These are phyloP conservation scores for Asterophora lycoperdoides DNA, from an alignment of 768 basidiomycete species.

Conservation along the genomic window DNA sequence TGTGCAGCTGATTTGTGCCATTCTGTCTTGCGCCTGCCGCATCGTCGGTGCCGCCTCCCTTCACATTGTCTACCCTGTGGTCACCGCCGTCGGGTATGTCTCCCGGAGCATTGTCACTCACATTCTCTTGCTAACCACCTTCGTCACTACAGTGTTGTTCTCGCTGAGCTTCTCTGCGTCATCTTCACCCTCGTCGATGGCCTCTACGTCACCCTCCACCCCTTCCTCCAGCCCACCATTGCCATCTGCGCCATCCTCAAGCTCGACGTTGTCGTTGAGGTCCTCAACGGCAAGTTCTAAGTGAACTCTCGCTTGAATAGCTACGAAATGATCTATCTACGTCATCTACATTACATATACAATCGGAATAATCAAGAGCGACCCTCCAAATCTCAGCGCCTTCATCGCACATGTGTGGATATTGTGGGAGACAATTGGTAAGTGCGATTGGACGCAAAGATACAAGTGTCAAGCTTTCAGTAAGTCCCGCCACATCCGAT, in stretches of 20 bases:
- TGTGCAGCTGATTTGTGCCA: conserved; percentile 3
- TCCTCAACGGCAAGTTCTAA: no score
- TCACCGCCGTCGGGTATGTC: conserved; percentile 14
- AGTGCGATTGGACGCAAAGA: no score
- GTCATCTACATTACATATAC: no score
- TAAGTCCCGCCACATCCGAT: no score
- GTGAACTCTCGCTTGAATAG: no score
- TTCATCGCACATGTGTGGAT: no score
- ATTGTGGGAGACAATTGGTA: no score
- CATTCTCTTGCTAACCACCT: not conserved
- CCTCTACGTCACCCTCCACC: conserved; percentile 14
- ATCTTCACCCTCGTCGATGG: conserved; percentile 17
- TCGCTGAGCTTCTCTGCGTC: conserved; percentile 8
- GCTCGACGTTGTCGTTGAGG: not conserved
- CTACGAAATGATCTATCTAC: no score
- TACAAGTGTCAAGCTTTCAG: no score
- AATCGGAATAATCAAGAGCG: no score
- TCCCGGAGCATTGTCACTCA: not conserved
- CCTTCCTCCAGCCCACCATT: conserved; percentile 14
- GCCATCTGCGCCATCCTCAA: conserved; percentile 12
- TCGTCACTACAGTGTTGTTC: not conserved
- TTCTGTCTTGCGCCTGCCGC: conserved; percentile 5
- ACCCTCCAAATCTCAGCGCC: no score
- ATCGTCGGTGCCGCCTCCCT: conserved; percentile 6
- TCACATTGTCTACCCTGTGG: conserved; percentile 3